A percentile compares a stretch with the other conserved stretches of the same genome.
Conservation (phyloP, 495 filamentous ascomycete genomes). For the Penicillium diatomitis region DNA sequence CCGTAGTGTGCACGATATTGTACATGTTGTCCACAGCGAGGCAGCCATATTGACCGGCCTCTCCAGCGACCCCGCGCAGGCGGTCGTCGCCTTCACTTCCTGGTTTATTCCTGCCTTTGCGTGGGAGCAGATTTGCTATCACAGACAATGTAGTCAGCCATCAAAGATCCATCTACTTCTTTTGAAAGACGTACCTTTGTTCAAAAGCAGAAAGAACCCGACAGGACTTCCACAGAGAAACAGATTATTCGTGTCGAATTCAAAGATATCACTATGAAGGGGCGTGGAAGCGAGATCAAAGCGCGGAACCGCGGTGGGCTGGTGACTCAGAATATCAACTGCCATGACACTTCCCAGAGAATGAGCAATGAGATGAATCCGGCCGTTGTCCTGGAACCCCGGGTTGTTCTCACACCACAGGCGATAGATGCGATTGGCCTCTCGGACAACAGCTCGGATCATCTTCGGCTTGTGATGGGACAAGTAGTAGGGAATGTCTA, state of each 20-base stretch:
- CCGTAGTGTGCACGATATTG: slow-evolving; percentile 70
- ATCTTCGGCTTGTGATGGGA: slow-evolving; percentile 93
- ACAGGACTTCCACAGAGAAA: slow-evolving; percentile 90
- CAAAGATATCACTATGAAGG: slow-evolving; percentile 57
- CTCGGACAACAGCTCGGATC: slow-evolving; percentile 77
- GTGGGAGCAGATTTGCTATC: slow-evolving; percentile 62
- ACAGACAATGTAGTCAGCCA: too few relatives aligned
- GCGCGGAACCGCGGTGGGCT: slow-evolving; percentile 60
- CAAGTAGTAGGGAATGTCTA: slow-evolving; percentile 94
- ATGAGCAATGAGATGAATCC: slow-evolving; percentile 88
- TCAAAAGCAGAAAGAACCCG: slow-evolving; percentile 86
- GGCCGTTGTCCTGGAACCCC: slow-evolving; percentile 67
- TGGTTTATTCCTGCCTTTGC: slow-evolving; percentile 65
- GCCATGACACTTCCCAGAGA: slow-evolving; percentile 92
- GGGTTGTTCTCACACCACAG: slow-evolving; percentile 92
- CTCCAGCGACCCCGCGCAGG: slow-evolving; percentile 59
- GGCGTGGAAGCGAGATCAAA: slow-evolving; percentile 42
- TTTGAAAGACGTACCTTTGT: slow-evolving; percentile 44
- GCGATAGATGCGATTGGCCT: slow-evolving; percentile 88
- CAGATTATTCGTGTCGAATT: slow-evolving; percentile 82
- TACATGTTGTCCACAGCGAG: slow-evolving; percentile 92
- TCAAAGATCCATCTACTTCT: too few relatives aligned
- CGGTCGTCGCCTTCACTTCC: slow-evolving; percentile 57
- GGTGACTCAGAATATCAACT: slow-evolving; percentile 78
- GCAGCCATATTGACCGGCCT: slow-evolving; percentile 75